Evolutionary conservation across 768 basidiomycete species (phyloP), one percentile per base, ranked within the genome.

Genomic region (Erythrobasidium yunnanense): DNA sequence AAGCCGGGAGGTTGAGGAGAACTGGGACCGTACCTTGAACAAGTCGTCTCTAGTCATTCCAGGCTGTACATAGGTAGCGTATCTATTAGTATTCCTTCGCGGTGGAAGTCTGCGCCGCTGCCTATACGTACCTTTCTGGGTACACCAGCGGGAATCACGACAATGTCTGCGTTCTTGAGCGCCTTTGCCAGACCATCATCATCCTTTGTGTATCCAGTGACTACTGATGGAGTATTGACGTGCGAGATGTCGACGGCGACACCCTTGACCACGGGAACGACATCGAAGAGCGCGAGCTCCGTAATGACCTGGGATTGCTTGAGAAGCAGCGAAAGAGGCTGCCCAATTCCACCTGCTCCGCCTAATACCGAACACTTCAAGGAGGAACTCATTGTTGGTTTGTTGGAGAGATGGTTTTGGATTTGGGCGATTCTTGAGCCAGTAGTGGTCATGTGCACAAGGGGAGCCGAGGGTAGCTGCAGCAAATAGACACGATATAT

Each of bases 121-220:
- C 30, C 53, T n/a, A 25, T 22, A 74, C 75, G 72, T 73, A 77
- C 75, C 79, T 99, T 99, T 72, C 93, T 82, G 56, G 93, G 93
- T 2, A 97, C 85, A 75, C 93, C 93, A 72, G 93, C 93, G 58
- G 93, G 93, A 75, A 97, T 95, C 66, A 99, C 82, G 70, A 99
- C 86, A 68, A 99, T 73, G 70, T 95, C 84, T 11, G 91, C 91
- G 66, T 87, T 90, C 49, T 81, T 83, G 71, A 99, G 81, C 45
- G 83, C 81, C 77, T 87, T 87, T 78, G 85, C 83, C 69, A 93
- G 81, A 33, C 89, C 89, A 67, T 87, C 86, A 72, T 91, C 81
- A 35, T 85, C 80, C 67, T 76, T 76, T 18, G 90, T 81, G 76
- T 81, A 87, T n/a, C 90, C 91, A 67, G 82, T 80, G 29, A 90